phyloP scores from a whole-genome alignment of 306 rosid species.

The Adenanthera pavonina region DNA sequence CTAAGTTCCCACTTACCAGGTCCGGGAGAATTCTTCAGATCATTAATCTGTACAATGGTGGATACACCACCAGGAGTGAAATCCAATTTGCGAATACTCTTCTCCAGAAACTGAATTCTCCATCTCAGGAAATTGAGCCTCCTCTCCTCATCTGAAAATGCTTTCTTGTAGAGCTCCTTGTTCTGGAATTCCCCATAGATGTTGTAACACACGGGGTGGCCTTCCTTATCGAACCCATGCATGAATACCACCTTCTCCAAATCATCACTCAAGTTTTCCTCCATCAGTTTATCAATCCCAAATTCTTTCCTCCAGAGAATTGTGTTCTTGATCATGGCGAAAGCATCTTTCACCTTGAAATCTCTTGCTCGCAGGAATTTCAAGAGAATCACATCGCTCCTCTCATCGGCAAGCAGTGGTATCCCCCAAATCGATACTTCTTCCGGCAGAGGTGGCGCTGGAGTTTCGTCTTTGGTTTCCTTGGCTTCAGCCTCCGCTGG shows the following conservation, averaged over 20 bases:
- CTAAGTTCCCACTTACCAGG: constrained; percentile 78
- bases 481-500: constrained; percentile 36
- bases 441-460: constrained; percentile 44
- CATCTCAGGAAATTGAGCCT: constrained; percentile 62
- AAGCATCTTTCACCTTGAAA: constrained; percentile 82
- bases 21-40: constrained; percentile 76
- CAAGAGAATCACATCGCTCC: constrained; percentile 77
- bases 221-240: constrained; percentile 72
- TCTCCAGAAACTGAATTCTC: constrained; percentile 76
- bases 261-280: constrained; percentile 57
- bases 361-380: constrained; percentile 91
- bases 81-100: constrained; percentile 72
- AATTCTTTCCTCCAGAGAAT: constrained; percentile 83
- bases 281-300: constrained; percentile 63
- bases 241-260: constrained; percentile 63
- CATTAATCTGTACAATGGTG: constrained; percentile 78
- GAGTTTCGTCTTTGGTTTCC: constrained; percentile 33
- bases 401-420: constrained; percentile 72
- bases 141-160: constrained; percentile 69
- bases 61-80: constrained; percentile 64
- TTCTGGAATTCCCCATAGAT: constrained; percentile 67
- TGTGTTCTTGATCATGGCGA: constrained; percentile 79
- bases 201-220: constrained; percentile 83
- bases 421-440: constrained; percentile 73
- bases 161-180: constrained; percentile 67